Evolutionary conservation across 192 early-diverging fungal species (phyloP).

Genomic region (Backusella luteola): DNA sequence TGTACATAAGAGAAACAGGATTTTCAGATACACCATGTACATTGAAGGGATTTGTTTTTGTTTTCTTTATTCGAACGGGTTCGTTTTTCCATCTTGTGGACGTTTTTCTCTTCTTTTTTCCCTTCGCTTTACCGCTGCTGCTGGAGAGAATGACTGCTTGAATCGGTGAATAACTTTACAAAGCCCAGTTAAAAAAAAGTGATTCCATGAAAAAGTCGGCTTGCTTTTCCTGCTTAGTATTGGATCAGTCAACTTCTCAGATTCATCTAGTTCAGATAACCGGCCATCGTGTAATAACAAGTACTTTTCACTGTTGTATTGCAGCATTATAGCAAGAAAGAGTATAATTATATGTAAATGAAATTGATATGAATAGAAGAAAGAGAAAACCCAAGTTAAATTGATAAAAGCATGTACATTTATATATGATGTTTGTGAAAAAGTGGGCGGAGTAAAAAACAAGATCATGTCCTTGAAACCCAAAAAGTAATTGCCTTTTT

Average conservation of each 20-base stretch:
- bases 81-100: conserved; percentile 1
- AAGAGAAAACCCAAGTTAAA: background rate
- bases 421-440: background rate
- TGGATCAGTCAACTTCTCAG: background rate
- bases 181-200: background rate
- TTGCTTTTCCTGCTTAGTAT: background rate
- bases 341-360: background rate
- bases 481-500: background rate
- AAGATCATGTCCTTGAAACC: background rate
- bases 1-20: background rate
- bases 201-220: background rate
- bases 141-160: background rate
- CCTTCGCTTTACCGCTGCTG: background rate
- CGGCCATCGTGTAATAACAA: background rate
- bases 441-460: background rate
- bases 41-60: background rate
- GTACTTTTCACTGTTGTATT: background rate
- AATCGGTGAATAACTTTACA: background rate
- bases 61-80: background rate
- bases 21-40: background rate
- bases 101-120: conserved; percentile 9
- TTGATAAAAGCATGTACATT: background rate
- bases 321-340: background rate
- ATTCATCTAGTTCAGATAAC: background rate
- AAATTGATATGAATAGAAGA: background rate